Conservation (phyloP, 176 grass and related monocot species). For the Saccharum spontaneum region DNA sequence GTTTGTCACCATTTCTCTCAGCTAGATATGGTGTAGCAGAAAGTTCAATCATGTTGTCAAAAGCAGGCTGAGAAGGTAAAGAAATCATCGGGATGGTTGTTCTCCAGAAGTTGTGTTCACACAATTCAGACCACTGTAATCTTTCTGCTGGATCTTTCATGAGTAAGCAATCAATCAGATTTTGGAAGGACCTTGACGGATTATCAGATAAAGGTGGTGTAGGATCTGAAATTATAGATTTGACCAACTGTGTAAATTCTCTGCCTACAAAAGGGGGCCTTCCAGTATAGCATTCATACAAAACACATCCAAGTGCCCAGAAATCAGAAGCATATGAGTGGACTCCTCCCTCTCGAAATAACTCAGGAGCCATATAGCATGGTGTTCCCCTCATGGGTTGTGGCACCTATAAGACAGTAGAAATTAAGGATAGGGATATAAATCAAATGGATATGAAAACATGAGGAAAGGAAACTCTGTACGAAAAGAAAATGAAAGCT, state of each 20-base stretch:
- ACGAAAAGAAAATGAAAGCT: conserved; percentile 26
- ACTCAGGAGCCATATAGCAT: conserved; percentile 99
- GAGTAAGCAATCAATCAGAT: conserved; percentile 78
- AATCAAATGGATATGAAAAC: conserved; percentile 31
- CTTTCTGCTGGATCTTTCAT: conserved; percentile 97
- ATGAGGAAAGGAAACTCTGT: conserved; percentile 9
- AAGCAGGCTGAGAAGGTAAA: conserved; percentile 80
- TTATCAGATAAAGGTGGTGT: conserved; percentile 77
- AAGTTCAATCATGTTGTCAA: conserved; percentile 65
- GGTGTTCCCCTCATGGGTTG: conserved; percentile 89
- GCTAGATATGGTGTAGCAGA: conserved; percentile 51
- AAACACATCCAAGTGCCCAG: conserved; percentile 93
- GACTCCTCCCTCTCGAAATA: conserved; percentile 85
- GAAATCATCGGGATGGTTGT: conserved; percentile 52
- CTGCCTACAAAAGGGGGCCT: conserved; percentile 69
- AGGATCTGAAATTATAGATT: conserved; percentile 87
- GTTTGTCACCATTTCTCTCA: conserved; percentile 77
- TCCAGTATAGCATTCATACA: conserved; percentile 94
- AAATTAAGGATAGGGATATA: conserved; percentile 30
- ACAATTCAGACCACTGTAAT: conserved; percentile 93
- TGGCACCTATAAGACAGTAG: conserved; percentile 45
- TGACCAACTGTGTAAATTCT: conserved; percentile 92
- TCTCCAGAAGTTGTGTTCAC: conserved; percentile 89
- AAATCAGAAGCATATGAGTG: conserved; percentile 99
- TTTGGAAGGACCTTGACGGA: conserved; percentile 79